Conservation (phyloP, 768 basidiomycete species). For the Sutorius australiensis region DNA sequence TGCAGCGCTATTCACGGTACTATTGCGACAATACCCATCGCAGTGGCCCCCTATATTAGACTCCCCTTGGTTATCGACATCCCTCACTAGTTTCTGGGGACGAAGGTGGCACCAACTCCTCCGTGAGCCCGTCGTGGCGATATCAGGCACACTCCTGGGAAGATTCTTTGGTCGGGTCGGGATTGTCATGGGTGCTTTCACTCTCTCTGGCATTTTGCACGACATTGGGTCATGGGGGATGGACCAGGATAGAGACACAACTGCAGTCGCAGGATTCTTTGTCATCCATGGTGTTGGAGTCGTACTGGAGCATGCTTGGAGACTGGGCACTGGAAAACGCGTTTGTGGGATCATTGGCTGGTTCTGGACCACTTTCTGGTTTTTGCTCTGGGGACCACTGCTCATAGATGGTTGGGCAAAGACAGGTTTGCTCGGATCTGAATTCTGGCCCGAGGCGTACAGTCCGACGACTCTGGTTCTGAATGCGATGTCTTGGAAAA, state of each 20-base stretch:
- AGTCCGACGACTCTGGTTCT: constrained; percentile 17
- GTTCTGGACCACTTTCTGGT: constrained; percentile 51
- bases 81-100: constrained; percentile 59
- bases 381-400: constrained; percentile 43
- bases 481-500: constrained; percentile 5
- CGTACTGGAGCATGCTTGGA: constrained; percentile 47
- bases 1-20: constrained; percentile 41
- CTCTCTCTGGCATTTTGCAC: constrained; percentile 57
- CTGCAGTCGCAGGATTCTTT: constrained; percentile 48
- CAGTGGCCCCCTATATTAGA: constrained; percentile 67
- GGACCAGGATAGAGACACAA: constrained; percentile 48
- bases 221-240: constrained; percentile 56
- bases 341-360: constrained; percentile 48
- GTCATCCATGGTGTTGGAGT: constrained; percentile 53
- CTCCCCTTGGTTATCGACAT: constrained; percentile 53
- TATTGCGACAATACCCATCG: constrained; percentile 46
- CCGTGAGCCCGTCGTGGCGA: constrained; percentile 49
- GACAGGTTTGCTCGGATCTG: constrained; percentile 17
- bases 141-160: constrained; percentile 46
- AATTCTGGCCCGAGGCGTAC: constrained; percentile 13
- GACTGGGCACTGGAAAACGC: constrained; percentile 37
- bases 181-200: constrained; percentile 54
- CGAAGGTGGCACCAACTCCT: constrained; percentile 68
- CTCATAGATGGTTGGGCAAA: constrained; percentile 43
- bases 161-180: constrained; percentile 46